Evolutionary conservation across 2,329 filamentous ascomycete species (phyloP), one percentile per base, ranked within the genome.

Genomic region (Colletotrichum gloeosporioides): DNA sequence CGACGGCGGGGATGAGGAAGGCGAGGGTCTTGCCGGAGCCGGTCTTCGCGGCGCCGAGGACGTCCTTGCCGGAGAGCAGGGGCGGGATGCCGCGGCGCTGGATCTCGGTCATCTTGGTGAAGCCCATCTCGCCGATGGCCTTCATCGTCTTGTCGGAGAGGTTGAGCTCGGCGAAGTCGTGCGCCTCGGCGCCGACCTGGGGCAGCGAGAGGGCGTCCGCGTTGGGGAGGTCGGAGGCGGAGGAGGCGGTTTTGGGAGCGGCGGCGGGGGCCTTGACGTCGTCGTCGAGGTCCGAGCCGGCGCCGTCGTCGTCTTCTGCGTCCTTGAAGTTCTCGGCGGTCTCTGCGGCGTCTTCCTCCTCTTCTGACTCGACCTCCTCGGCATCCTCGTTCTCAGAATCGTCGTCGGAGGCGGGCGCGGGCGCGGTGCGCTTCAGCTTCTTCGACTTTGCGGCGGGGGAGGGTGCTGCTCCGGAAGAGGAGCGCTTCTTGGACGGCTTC

Each of bases 1-100:
- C 97, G 53, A 99, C 90, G 3, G 96, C 96, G 22, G 97, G 97
- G 74, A 99, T 96, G 77, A 99, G 89, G 87, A 99, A 99, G 4
- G 96, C 94, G 77, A 99, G 87, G 1, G 97, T 99, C 89, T 99
- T 99, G 83, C 97, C 97, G 27, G 95, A 98, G 59, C 96, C 96
- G 4, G 96, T 98, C 89, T 99, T 99, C 67, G 97, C 97, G 36
- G 96, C 96, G 81, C 97, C 97, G 61, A 99, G 91, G 27, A 99
- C 95, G 87, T 99, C 96, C 83, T 94, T 93, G 78, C 97, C 97
- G 57, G 96, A 95, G 76, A 99, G 89, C 63, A 98, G 89, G 25
- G 96, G 96, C 6, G 96, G 96, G 72, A 99, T 98, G 15, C 94
- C 94, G 82, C 94, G 91, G 80, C 92, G 91, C 85, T 99, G 97